phyloP scores from a whole-genome alignment of 495 filamentous ascomycete species.

The Talaromyces proteolyticus region DNA sequence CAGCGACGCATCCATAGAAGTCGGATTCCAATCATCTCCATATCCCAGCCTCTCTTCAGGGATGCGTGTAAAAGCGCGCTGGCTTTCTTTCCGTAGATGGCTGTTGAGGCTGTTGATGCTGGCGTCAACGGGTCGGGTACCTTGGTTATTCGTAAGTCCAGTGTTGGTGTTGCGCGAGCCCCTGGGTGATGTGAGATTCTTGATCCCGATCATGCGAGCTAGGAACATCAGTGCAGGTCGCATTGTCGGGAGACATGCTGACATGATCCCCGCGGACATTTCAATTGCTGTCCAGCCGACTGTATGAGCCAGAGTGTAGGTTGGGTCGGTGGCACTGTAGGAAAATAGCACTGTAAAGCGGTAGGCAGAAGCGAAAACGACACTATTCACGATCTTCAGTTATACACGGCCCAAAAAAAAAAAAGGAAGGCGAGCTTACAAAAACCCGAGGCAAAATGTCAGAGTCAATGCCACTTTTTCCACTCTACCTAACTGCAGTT shows the following conservation, averaged over 20 bases:
- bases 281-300: slow-evolving; percentile 39
- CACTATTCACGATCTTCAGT: slow-evolving; percentile 9
- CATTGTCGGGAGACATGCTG: slow-evolving; percentile 39
- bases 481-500: slow-evolving; percentile 17
- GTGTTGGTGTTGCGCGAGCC: slow-evolving; percentile 8
- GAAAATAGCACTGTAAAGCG: slow-evolving; percentile 29
- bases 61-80: slow-evolving; percentile 15
- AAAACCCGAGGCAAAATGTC: slow-evolving; percentile 22
- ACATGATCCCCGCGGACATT: slow-evolving; percentile 39
- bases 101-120: slow-evolving; percentile 1
- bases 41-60: slow-evolving; percentile 11
- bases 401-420: neutral
- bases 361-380: slow-evolving; percentile 32
- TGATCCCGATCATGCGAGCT: slow-evolving; percentile 12
- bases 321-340: slow-evolving; percentile 22
- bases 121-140: slow-evolving; percentile 3
- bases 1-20: slow-evolving; percentile 3
- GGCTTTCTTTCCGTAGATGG: slow-evolving; percentile 7
- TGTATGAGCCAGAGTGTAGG: slow-evolving; percentile 35
- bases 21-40: neutral
- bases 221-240: slow-evolving; percentile 18
- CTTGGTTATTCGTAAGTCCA: slow-evolving; percentile 2
- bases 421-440: slow-evolving; percentile 14
- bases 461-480: slow-evolving; percentile 16
- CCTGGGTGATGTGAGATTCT: slow-evolving; percentile 7